Evolutionary conservation across 371 early-diverging fungal genomes (phyloP), one percentile per base, ranked within the genome.

Genomic region (Mortierella sp.): DNA sequence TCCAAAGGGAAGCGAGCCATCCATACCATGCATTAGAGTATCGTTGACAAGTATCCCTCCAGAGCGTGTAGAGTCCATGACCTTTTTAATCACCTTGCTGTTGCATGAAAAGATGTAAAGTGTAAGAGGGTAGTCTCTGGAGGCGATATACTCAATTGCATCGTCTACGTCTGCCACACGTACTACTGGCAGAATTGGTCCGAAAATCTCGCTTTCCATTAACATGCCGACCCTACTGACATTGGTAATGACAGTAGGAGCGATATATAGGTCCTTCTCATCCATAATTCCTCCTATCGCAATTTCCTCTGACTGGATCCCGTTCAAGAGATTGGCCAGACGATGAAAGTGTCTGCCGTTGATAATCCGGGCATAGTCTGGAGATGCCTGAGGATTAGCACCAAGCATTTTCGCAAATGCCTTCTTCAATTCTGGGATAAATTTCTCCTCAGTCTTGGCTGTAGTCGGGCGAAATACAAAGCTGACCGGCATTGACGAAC

Each of bases 11-110:
- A n/a, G n/a, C n/a, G n/a, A n/a, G n/a, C n/a, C n/a, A n/a, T n/a
- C n/a, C n/a, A n/a, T n/a, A n/a, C n/a, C n/a, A n/a, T n/a, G n/a
- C n/a, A n/a, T n/a, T n/a, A n/a, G n/a, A n/a, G n/a, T 89, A 73
- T 97, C 98, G 85, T 98, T 97, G 70, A 95, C 86, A 39, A 86
- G 72, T 3, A 90, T 91, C 64, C 87, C 90, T 30, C 98, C 98
- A 9, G 96, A 94, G 35, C 87, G 89, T 1, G 94, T 94, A n/a
- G 83, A 77, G n/a, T 78, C 83, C 47, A 91, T 65, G 28, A 94
- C 86, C 88, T 79, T 77, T 59, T 77, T 77, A 65, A 57, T 20
- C 2, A 73, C 51, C 69, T 77, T 83, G 45, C 70, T 77, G 75
- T 77, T 77, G 66, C 26, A 54, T 26, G 83, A 66, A 64, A 80